Evolutionary conservation across 345 rosid species (phyloP).

Genomic region (Kandelia obovata): DNA sequence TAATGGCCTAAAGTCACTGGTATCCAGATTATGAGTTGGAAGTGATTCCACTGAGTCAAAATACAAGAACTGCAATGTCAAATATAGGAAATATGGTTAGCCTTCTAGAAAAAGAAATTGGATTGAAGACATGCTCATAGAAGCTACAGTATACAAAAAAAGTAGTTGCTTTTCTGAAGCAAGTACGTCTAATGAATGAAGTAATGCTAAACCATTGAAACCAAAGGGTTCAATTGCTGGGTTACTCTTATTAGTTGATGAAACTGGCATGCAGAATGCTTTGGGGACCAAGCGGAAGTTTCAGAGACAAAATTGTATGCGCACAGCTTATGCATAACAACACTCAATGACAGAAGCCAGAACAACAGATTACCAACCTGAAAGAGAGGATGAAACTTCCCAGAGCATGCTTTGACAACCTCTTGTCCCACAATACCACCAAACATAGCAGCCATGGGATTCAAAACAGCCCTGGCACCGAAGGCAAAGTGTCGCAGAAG

Average conservation of each 20-base stretch:
- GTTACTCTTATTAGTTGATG: too few species aligned
- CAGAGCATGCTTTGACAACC: conserved; percentile 97
- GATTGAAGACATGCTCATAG: conserved; percentile 1
- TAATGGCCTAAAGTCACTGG: conserved; percentile 63
- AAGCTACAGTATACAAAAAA: not conserved
- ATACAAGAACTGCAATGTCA: conserved; percentile 70
- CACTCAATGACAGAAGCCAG: not conserved
- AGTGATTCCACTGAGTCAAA: conserved; percentile 95
- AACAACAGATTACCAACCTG: conserved; percentile 49
- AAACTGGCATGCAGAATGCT: too few species aligned
- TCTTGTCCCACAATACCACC: conserved; percentile 99
- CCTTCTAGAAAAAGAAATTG: not conserved
- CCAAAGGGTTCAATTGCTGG: too few species aligned
- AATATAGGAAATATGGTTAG: conserved; percentile 21
- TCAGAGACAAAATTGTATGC: not conserved
- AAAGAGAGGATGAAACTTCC: conserved; percentile 91
- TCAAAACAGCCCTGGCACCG: conserved; percentile 92
- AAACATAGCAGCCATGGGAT: conserved; percentile 99
- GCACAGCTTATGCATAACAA: not conserved
- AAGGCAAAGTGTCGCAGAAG: conserved; percentile 81
- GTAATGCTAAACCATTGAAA: too few species aligned
- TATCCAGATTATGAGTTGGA: conserved; percentile 63
- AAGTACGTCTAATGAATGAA: not conserved
- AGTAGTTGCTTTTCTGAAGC: not conserved
- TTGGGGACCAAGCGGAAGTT: not conserved